Percentiles rank a stretch among this genome's conserved stretches.
These are phyloP conservation scores for Naganishia vaughanmartiniae DNA, from an alignment of 768 basidiomycete species.

Conservation along the genomic window DNA sequence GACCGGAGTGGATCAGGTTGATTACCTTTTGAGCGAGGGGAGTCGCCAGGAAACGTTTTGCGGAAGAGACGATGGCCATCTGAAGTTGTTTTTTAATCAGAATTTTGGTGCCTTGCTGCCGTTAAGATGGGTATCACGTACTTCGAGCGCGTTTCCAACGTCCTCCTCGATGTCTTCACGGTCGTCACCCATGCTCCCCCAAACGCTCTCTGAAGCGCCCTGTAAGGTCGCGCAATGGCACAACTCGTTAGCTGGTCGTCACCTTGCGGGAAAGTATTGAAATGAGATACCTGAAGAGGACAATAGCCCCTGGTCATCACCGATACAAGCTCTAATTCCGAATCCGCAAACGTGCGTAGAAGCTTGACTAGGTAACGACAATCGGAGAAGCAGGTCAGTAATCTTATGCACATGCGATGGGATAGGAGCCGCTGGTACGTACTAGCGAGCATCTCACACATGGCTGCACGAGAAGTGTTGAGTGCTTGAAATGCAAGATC, in stretches of 20 bases:
- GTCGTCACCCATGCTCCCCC: conserved; percentile 59
- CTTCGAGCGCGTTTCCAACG: conserved; percentile 77
- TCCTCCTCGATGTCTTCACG: conserved; percentile 64
- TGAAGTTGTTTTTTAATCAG: conserved; percentile 45
- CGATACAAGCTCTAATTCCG: conserved; percentile 71
- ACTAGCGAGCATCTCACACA: conserved; percentile 81
- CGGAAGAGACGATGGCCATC: conserved; percentile 83
- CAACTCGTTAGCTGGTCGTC: neutral
- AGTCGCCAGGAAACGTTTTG: conserved; percentile 78
- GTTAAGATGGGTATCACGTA: conserved; percentile 51
- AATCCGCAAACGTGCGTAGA: conserved; percentile 65
- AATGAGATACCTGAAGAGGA: conserved; percentile 72
- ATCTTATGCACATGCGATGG: neutral
- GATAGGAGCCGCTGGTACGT: conserved; percentile 19
- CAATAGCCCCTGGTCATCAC: conserved; percentile 81
- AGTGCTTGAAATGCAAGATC: conserved; percentile 74
- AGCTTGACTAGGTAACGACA: conserved; percentile 62
- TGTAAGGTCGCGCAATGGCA: neutral
- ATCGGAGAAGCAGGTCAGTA: neutral
- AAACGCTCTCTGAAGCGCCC: conserved; percentile 68
- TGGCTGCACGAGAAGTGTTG: conserved; percentile 66
- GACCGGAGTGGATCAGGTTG: conserved; percentile 74
- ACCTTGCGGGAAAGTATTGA: neutral
- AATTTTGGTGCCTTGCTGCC: neutral
- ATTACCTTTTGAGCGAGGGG: conserved; percentile 83